Evolutionary conservation across 1,284 basidiomycete genomes (phyloP).

Genomic region (Boletellus deceptivus): DNA sequence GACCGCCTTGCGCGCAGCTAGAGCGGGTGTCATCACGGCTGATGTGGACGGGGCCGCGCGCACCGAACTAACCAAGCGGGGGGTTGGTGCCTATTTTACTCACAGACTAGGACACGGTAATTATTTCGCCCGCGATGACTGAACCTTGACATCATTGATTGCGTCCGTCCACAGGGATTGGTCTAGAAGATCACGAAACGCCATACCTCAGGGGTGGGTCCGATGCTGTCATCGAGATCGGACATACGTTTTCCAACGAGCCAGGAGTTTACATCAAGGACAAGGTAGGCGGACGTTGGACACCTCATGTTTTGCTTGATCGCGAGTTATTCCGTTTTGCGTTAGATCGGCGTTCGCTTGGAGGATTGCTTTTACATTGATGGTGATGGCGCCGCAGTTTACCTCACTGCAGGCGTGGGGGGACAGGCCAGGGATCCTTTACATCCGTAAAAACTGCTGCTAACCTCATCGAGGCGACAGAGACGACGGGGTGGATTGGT

Average conservation of each 20-base stretch:
- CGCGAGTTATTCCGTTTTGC: conserved; percentile 5
- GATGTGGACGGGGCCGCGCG: conserved; percentile 72
- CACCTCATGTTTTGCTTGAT: conserved; percentile 1
- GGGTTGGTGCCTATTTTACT: conserved; percentile 67
- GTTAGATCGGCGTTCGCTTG: conserved; percentile 69
- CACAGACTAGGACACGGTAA: conserved; percentile 79
- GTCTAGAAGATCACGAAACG: conserved; percentile 77
- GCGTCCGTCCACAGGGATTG: conserved; percentile 59
- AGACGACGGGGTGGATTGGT: conserved; percentile 15
- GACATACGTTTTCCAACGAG: conserved; percentile 81
- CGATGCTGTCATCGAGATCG: conserved; percentile 52
- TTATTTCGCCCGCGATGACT: conserved; percentile 4
- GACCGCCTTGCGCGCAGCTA: conserved; percentile 50
- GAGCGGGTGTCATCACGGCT: conserved; percentile 49
- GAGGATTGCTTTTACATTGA: conserved; percentile 81
- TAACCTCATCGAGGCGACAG: conserved; percentile 18
- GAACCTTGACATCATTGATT: conserved; percentile 14
- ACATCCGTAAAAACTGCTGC: conserved; percentile 38
- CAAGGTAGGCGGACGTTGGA: conserved; percentile 43
- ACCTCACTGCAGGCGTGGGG: conserved; percentile 62
- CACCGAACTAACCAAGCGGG: conserved; percentile 42
- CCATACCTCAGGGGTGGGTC: conserved; percentile 78
- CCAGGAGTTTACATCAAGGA: conserved; percentile 82
- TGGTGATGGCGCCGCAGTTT: conserved; percentile 49
- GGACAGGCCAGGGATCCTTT: conserved; percentile 55